phyloP scores from a whole-genome alignment of 2,329 filamentous ascomycete species.

The Aureobasidium namibiae region DNA sequence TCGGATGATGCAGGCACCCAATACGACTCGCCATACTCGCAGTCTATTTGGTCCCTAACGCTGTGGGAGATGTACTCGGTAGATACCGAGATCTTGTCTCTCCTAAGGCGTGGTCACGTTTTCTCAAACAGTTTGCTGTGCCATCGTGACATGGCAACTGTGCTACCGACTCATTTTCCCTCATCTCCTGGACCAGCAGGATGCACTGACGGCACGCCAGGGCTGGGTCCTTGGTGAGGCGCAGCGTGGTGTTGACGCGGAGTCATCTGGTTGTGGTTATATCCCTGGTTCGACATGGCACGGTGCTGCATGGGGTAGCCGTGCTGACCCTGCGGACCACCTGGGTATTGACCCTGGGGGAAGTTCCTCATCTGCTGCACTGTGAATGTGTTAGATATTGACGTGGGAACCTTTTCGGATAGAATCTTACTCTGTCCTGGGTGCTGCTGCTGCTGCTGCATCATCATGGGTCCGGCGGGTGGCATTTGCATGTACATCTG shows the following conservation, averaged over 20 bases:
- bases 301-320: slow-evolving; percentile 20
- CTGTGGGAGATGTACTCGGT: neutral
- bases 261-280: slow-evolving; percentile 26
- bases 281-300: slow-evolving; percentile 21
- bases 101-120: slow-evolving; percentile 1
- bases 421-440: slow-evolving; percentile 13
- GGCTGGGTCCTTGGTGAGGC: slow-evolving; percentile 22
- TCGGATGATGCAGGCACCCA: neutral
- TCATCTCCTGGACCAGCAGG: slow-evolving; percentile 21
- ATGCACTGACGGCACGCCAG: slow-evolving; percentile 20
- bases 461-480: slow-evolving; percentile 47
- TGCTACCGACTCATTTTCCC: slow-evolving; percentile 21
- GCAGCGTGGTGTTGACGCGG: slow-evolving; percentile 25
- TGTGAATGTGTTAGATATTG: slow-evolving; percentile 15
- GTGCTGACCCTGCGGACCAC: slow-evolving; percentile 13
- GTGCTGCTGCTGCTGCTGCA: slow-evolving; percentile 18
- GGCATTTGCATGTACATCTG: slow-evolving; percentile 66
- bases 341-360: slow-evolving; percentile 14
- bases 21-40: neutral
- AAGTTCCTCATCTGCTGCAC: slow-evolving; percentile 13
- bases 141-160: slow-evolving; percentile 1
- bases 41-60: neutral
- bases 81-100: neutral
- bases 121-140: neutral
- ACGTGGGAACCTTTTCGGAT: neutral